Base-by-base conservation (phyloP, 2,329 filamentous ascomycete species). In the Mollisiaceae sp. region DNA sequence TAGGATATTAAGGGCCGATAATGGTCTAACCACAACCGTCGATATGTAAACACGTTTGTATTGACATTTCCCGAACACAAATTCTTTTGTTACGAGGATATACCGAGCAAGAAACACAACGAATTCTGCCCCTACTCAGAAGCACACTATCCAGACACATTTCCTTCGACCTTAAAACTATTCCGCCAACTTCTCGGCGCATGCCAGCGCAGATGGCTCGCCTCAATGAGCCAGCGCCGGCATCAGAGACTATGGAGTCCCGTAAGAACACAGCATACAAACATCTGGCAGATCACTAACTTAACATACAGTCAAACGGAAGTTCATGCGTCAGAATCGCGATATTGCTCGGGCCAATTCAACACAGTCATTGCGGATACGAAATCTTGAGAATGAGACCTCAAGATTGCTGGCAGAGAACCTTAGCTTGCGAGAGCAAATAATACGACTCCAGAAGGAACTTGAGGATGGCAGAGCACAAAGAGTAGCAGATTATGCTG, bases 331-430 rank as follows among this genome's bases (percentile, higher is more conserved):
- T 62, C 92, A 95, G 77, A 96, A 96, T 76, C 86, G 91, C 78
- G 92, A 95, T 74, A 90, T 95, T 69, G 91, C 91, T 68, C 88
- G 89, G 76, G 87, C 85, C 73, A 95, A 96, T 79, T 92, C 91
- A 27, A 84, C 86, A 59, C 91, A 94, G 77, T 91, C 90, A 38
- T 82, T 92, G 38, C 89, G 90, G 70, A 94, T 95, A 72, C 88
- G 91, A 66, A 86, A 83, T 69, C 84, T 95, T 65, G 91, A 94
- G 75, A 87, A 89, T 75, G 91, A 96, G 77, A 89, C 87, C 68
- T 88, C 90, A 47, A 87, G 88, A 58, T 84, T 94, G 69, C 82
- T 94, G 27, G 88, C 90, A n/a, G 91, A 95, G 71, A 95, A 95
- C 75, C 83, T 94, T 63, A 84, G 88, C 62, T 83, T 95, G 15